These are phyloP conservation scores for Cochlearia excelsa DNA, from an alignment of 345 rosid genomes.

Conservation along the genomic window DNA sequence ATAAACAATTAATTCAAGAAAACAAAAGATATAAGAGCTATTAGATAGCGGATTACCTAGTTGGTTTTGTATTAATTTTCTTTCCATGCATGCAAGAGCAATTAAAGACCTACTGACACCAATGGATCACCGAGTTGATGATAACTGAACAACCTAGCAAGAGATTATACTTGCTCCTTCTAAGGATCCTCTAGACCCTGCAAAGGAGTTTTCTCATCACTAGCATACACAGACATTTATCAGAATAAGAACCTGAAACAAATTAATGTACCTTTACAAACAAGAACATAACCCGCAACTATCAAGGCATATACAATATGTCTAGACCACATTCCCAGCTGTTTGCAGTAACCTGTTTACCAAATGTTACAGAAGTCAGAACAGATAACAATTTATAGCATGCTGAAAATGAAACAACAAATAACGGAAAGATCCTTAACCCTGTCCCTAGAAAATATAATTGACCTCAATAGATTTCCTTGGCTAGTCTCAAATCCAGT, in stretches of 20 bases:
- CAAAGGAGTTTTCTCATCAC: slow-evolving; percentile 23
- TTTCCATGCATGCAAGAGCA: slow-evolving; percentile 59
- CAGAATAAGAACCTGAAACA: slow-evolving; percentile 14
- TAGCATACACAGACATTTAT: slow-evolving; percentile 17
- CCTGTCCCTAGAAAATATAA: slow-evolving; percentile 95
- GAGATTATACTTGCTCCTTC: slow-evolving; percentile 98
- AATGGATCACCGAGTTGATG: slow-evolving; percentile 93
- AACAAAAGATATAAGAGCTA: not conserved
- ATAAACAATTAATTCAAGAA: not conserved
- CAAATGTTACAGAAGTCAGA: not conserved
- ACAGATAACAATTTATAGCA: slow-evolving; percentile 14
- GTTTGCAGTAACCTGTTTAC: slow-evolving; percentile 83
- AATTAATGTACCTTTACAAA: slow-evolving; percentile 54
- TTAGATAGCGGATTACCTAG: too few relatives aligned
- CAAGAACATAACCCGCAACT: slow-evolving; percentile 97
- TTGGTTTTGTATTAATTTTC: too few relatives aligned
- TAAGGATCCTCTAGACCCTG: slow-evolving; percentile 98
- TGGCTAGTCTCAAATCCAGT: slow-evolving; percentile 99
- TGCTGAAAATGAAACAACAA: slow-evolving; percentile 10
- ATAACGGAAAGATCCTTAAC: slow-evolving; percentile 39
- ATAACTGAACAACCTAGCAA: slow-evolving; percentile 91
- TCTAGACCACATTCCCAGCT: slow-evolving; percentile 99
- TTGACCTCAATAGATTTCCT: slow-evolving; percentile 98
- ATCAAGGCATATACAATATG: slow-evolving; percentile 88
- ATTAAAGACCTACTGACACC: slow-evolving; percentile 97